Base-by-base conservation (phyloP, 208 protist genomes). In the Acanthamoeba lenticulata region DNA sequence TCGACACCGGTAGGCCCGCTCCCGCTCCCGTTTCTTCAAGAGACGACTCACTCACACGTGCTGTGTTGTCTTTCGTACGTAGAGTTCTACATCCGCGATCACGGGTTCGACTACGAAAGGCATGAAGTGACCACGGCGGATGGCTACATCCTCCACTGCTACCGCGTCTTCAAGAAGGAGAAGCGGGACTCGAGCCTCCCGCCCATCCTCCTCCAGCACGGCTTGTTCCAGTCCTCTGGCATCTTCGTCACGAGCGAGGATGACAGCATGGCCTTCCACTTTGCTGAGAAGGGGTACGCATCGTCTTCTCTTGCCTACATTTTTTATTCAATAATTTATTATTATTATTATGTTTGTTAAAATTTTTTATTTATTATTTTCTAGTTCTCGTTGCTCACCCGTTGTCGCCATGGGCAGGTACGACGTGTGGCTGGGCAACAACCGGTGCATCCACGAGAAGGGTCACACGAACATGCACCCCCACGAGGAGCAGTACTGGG, bases 361-460 rank as follows among this genome's bases (percentile, higher is more conserved):
- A 13, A 34, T 74, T 74, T 74, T 11, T 74, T n/a, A n/a, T n/a
- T n/a, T n/a, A n/a, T n/a, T n/a, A n/a, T n/a, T n/a, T n/a, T n/a
- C n/a, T n/a, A n/a, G n/a, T n/a, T n/a, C n/a, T n/a, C n/a, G n/a
- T n/a, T n/a, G n/a, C n/a, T n/a, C n/a, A n/a, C n/a, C n/a, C n/a
- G n/a, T n/a, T n/a, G n/a, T n/a, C n/a, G n/a, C n/a, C n/a, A n/a
- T n/a, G 55, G 55, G 55, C 27, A 62, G 55, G 27, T 94, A 72
- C 32, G 90, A 94, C 32, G 90, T 94, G 44, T 94, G 90, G 90
- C 47, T 94, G 27, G 90, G 69, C 47, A 94, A 86, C 72, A 86
- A 88, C 34, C 90, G 90, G 6, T 32, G 32, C 52, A 47, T 86
- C 27, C 27, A 34, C 69, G 21, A 32, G 17, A 69, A 88, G 29